These are phyloP conservation scores for Pseudozyma tsukubaensis DNA, from an alignment of 1,284 basidiomycete species.

Conservation along the genomic window DNA sequence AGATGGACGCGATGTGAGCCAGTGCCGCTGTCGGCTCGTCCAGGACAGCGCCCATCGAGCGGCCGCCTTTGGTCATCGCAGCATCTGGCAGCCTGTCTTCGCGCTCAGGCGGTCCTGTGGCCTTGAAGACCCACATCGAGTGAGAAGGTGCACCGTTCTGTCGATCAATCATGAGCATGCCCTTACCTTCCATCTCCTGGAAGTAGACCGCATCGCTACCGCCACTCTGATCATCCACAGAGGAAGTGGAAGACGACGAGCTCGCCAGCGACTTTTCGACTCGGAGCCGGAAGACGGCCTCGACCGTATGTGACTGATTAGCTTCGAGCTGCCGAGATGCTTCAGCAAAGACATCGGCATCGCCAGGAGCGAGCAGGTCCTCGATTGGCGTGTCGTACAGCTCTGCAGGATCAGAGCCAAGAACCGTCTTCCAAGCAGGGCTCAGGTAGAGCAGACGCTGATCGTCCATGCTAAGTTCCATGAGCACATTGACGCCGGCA, in stretches of 20 bases:
- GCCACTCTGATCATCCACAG: constrained; percentile 63
- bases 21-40: constrained; percentile 40
- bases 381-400: constrained; percentile 85
- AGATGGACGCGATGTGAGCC: constrained; percentile 57
- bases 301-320: constrained; percentile 93
- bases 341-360: constrained; percentile 85
- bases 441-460: constrained; percentile 90
- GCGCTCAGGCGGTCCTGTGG: constrained; percentile 72
- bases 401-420: constrained; percentile 84
- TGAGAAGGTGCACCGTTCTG: constrained; percentile 87
- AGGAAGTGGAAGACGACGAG: constrained; percentile 70
- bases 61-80: constrained; percentile 38
- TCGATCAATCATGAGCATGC: constrained; percentile 96
- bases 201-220: constrained; percentile 72
- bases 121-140: constrained; percentile 99
- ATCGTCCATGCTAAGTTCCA: constrained; percentile 93
- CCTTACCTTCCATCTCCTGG: constrained; percentile 94
- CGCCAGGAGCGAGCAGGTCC: constrained; percentile 82
- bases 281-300: constrained; percentile 87
- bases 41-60: constrained; percentile 25
- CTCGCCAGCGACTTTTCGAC: constrained; percentile 71
- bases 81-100: constrained; percentile 52
- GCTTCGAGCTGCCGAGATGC: constrained; percentile 86
- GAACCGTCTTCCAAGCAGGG: constrained; percentile 89
- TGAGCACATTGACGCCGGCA: constrained; percentile 72